phyloP scores from a whole-genome alignment of 768 basidiomycete genomes.

The Artomyces pyxidatus region DNA sequence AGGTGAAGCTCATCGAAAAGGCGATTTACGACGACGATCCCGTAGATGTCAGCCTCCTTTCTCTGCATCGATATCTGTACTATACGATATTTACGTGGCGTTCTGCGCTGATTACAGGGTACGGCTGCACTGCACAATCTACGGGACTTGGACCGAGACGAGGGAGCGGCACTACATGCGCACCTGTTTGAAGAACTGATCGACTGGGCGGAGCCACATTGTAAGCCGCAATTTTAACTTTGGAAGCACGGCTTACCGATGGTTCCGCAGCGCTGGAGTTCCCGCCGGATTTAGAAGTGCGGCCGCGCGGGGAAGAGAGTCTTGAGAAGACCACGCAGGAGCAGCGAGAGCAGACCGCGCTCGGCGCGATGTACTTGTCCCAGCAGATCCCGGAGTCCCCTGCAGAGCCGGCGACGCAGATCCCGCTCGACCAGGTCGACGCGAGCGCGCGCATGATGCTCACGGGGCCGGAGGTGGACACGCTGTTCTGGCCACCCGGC shows the following conservation, averaged over 20 bases:
- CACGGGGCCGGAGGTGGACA: constrained; percentile 58
- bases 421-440: constrained; percentile 57
- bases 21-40: constrained; percentile 88
- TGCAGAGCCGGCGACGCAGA: constrained; percentile 51
- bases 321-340: constrained; percentile 65
- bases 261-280: constrained; percentile 50
- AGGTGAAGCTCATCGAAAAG: constrained; percentile 72
- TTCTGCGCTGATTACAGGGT: constrained; percentile 48
- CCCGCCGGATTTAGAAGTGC: constrained; percentile 45
- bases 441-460: constrained; percentile 56
- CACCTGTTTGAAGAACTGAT: constrained; percentile 79
- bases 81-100: constrained; percentile 42
- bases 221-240: constrained; percentile 39
- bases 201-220: constrained; percentile 77
- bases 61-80: constrained; percentile 30
- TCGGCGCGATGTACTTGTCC: constrained; percentile 69
- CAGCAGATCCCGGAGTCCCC: constrained; percentile 74
- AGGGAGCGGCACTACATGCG: constrained; percentile 78
- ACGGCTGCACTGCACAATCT: constrained; percentile 60
- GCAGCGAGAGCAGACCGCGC: constrained; percentile 68
- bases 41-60: constrained; percentile 66
- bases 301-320: constrained; percentile 57
- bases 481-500: constrained; percentile 47
- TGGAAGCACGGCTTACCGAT: constrained; percentile 15
- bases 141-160: constrained; percentile 82